Conservation (phyloP, 2,329 filamentous ascomycete genomes). For the Cercospora janseana region DNA sequence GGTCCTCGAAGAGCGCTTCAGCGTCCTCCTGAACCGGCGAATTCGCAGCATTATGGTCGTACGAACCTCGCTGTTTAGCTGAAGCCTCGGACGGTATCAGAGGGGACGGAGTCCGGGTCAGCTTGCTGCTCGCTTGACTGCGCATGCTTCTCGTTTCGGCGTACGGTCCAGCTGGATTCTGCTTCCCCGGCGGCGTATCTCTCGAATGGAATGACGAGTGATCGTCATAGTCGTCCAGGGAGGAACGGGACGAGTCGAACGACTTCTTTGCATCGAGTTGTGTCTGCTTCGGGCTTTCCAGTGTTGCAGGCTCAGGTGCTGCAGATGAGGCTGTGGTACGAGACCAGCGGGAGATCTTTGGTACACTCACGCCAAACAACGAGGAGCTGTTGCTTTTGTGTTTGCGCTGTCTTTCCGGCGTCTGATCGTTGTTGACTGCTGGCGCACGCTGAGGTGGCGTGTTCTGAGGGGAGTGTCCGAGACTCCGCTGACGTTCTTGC, state of each 20-base stretch:
- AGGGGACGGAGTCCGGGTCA: slow-evolving; percentile 50
- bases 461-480: slow-evolving; percentile 34
- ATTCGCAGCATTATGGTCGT: slow-evolving; percentile 24
- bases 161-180: slow-evolving; percentile 27
- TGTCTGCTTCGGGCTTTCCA: slow-evolving; percentile 33
- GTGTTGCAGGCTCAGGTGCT: slow-evolving; percentile 44
- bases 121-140: slow-evolving; percentile 37
- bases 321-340: slow-evolving; percentile 91
- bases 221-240: slow-evolving; percentile 56
- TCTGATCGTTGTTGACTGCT: slow-evolving; percentile 56
- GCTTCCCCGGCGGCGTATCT: slow-evolving; percentile 50
- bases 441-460: slow-evolving; percentile 52
- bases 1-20: slow-evolving; percentile 52
- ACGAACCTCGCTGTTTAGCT: slow-evolving; percentile 22
- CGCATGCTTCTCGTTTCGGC: slow-evolving; percentile 35
- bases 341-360: slow-evolving; percentile 95
- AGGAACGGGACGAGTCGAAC: slow-evolving; percentile 69
- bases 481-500: slow-evolving; percentile 48
- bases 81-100: slow-evolving; percentile 55
- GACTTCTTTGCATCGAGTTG: slow-evolving; percentile 51
- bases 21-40: slow-evolving; percentile 32
- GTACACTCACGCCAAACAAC: slow-evolving; percentile 58
- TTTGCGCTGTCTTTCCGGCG: slow-evolving; percentile 76
- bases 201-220: slow-evolving; percentile 58
- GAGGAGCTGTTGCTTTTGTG: slow-evolving; percentile 84